Evolutionary conservation across 192 early-diverging fungal genomes (phyloP).

Genomic region (Funneliformis mosseae): DNA sequence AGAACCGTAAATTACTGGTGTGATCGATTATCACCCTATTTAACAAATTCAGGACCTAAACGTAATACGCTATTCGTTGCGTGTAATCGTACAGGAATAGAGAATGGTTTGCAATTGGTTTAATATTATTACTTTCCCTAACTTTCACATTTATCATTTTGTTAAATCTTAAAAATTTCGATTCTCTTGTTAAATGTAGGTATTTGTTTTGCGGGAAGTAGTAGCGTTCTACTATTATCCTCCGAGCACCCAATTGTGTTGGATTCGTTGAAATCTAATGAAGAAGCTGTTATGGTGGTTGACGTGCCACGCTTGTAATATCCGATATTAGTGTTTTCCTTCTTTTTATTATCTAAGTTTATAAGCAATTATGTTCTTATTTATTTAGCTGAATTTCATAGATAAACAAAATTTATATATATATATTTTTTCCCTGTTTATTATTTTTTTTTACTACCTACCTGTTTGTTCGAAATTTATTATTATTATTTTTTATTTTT

Average conservation of each 20-base stretch:
- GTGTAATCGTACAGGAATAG: conserved; percentile 28
- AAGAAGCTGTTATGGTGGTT: conserved; percentile 9
- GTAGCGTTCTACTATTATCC: neutral
- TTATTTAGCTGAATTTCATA: neutral
- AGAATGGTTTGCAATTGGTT: conserved; percentile 2
- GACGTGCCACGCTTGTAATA: neutral
- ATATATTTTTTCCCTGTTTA: too few relatives aligned
- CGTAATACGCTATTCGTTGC: conserved; percentile 10
- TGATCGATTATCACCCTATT: conserved; percentile 1
- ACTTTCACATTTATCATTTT: neutral
- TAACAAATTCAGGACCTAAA: neutral
- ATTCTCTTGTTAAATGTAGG: neutral
- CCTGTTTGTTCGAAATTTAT: neutral
- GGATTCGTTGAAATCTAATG: neutral
- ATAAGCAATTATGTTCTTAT: neutral
- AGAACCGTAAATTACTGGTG: conserved; percentile 22
- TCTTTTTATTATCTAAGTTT: too few relatives aligned
- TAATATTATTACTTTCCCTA: neutral
- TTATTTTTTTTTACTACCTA: too few relatives aligned
- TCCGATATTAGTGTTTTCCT: neutral
- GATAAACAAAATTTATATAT: too few relatives aligned
- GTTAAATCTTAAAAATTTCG: neutral
- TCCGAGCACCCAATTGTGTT: neutral
- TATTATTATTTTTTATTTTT: neutral
- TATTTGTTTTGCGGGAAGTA: conserved; percentile 7